Evolutionary conservation across 2,329 filamentous ascomycete species (phyloP).

Genomic region (Phialophora chinensis): DNA sequence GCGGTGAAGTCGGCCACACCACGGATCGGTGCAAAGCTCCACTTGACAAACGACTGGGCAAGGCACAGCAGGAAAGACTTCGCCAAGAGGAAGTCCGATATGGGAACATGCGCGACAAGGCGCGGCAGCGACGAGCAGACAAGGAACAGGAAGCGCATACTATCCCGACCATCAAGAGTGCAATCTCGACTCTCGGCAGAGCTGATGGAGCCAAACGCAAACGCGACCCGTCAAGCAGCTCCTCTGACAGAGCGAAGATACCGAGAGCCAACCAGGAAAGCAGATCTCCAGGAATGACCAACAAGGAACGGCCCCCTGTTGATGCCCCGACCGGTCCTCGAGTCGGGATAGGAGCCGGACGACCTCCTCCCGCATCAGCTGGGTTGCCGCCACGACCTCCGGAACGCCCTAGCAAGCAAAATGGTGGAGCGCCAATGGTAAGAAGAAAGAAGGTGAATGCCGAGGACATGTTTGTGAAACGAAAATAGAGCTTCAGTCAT

Average conservation of each 20-base stretch:
- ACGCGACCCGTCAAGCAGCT: conserved; percentile 29
- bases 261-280: conserved; percentile 15
- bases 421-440: conserved; percentile 28
- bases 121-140: conserved; percentile 47
- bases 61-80: conserved; percentile 46
- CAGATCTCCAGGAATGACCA: conserved; percentile 3
- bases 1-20: conserved; percentile 53
- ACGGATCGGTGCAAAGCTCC: conserved; percentile 44
- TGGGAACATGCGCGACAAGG: conserved; percentile 44
- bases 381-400: conserved; percentile 5
- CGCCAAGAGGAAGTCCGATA: conserved; percentile 47
- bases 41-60: conserved; percentile 45
- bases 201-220: conserved; percentile 35
- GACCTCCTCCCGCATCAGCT: conserved; percentile 13
- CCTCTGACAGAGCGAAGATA: conserved; percentile 24
- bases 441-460: conserved; percentile 36
- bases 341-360: background rate
- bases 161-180: conserved; percentile 46
- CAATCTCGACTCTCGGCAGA: conserved; percentile 18
- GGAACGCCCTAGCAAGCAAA: conserved; percentile 7
- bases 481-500: conserved; percentile 16
- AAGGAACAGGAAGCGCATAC: conserved; percentile 53
- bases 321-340: background rate
- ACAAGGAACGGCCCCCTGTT: background rate
- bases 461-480: conserved; percentile 35